Evolutionary conservation across 2,329 filamentous ascomycete genomes (phyloP).

Genomic region (Colletotrichum sp.): DNA sequence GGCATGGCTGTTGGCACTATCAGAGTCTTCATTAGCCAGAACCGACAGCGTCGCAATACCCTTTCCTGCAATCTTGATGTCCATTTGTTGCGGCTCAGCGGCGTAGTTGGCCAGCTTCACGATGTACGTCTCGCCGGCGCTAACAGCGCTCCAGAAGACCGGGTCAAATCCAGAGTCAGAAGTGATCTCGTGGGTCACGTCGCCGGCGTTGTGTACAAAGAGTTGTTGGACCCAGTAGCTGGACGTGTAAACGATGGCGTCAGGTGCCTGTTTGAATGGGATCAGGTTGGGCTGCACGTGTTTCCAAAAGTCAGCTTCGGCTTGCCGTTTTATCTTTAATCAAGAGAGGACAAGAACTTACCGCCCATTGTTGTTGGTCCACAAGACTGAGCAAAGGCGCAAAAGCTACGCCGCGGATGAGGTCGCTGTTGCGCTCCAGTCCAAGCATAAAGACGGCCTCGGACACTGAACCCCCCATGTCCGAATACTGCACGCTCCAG

Average conservation of each 20-base stretch:
- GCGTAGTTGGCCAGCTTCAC: background rate
- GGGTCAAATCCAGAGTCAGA: background rate
- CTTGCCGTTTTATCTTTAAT: rapidly evolving
- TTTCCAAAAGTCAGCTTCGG: background rate
- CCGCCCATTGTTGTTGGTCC: background rate
- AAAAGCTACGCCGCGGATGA: background rate
- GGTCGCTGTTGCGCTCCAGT: background rate
- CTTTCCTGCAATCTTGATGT: background rate
- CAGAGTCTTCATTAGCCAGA: background rate
- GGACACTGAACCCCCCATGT: background rate
- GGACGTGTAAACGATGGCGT: background rate
- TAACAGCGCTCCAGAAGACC: background rate
- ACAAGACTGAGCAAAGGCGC: background rate
- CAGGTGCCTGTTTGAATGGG: background rate
- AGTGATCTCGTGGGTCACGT: background rate
- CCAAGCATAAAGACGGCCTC: background rate
- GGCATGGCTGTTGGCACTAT: background rate
- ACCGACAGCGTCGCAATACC: background rate
- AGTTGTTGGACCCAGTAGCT: background rate
- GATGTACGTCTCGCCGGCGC: background rate
- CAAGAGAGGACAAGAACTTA: background rate
- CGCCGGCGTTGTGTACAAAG: background rate
- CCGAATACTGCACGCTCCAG: background rate
- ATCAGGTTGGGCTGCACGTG: background rate
- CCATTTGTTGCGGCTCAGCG: background rate